These are phyloP conservation scores for Aspergillus sp. DNA, from an alignment of 2,329 filamentous ascomycete species.

Conservation along the genomic window DNA sequence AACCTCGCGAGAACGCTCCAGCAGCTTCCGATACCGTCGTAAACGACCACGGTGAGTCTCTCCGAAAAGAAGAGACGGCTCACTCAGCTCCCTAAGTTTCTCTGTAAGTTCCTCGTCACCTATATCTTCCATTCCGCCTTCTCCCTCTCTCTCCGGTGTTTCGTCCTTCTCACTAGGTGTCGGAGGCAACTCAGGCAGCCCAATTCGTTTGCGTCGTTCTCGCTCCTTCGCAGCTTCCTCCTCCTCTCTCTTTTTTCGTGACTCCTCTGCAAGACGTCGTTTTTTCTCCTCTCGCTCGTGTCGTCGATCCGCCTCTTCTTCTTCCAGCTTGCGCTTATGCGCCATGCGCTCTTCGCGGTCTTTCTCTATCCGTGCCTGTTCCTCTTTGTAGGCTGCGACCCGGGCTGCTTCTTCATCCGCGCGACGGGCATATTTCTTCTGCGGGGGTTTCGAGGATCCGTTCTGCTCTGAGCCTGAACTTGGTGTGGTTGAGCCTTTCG, in stretches of 20 bases:
- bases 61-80: slow-evolving; percentile 77
- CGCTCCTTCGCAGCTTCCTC: slow-evolving; percentile 73
- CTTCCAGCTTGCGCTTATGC: slow-evolving; percentile 85
- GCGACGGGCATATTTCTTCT: slow-evolving; percentile 79
- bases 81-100: slow-evolving; percentile 68
- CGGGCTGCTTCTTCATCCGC: slow-evolving; percentile 83
- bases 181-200: slow-evolving; percentile 70
- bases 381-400: slow-evolving; percentile 73
- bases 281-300: slow-evolving; percentile 78
- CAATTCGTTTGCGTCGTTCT: slow-evolving; percentile 70
- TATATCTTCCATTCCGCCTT: slow-evolving; percentile 53
- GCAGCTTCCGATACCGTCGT: slow-evolving; percentile 67
- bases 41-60: slow-evolving; percentile 71
- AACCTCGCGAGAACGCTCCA: slow-evolving; percentile 39
- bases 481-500: slow-evolving; percentile 53
- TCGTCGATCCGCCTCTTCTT: slow-evolving; percentile 73
- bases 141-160: slow-evolving; percentile 35
- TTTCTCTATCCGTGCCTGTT: slow-evolving; percentile 72
- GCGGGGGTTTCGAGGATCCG: slow-evolving; percentile 22
- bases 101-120: slow-evolving; percentile 67
- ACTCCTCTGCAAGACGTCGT: slow-evolving; percentile 76
- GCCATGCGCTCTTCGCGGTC: slow-evolving; percentile 68
- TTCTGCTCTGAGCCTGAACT: slow-evolving; percentile 19
- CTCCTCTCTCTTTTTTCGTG: slow-evolving; percentile 66
- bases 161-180: slow-evolving; percentile 26